These are phyloP conservation scores for Panicum hallii DNA, from an alignment of 202 grass and related monocot species.

Conservation along the genomic window DNA sequence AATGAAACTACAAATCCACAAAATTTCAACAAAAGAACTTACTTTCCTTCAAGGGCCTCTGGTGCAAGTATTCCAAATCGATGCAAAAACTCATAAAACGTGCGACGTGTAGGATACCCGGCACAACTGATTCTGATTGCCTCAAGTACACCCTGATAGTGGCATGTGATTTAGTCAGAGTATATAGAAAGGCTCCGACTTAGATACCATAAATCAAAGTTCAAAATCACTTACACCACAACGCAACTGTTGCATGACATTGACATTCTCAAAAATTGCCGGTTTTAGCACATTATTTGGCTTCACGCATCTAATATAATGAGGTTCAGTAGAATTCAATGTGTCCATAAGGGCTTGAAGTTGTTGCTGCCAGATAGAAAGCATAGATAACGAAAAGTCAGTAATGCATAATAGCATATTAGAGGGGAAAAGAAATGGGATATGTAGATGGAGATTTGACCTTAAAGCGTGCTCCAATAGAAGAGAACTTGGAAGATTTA, in stretches of 20 bases:
- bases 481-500: slow-evolving; percentile 98
- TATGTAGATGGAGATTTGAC: slow-evolving; percentile 31
- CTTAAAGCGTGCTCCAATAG: slow-evolving; percentile 98
- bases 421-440: slow-evolving; percentile 18
- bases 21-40: slow-evolving; percentile 53
- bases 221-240: slow-evolving; percentile 93
- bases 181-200: slow-evolving; percentile 7
- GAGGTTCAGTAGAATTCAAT: slow-evolving; percentile 97
- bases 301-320: slow-evolving; percentile 99
- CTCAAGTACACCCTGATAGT: slow-evolving; percentile 95
- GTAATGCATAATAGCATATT: slow-evolving; percentile 21
- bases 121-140: slow-evolving; percentile 99
- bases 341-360: slow-evolving; percentile 98
- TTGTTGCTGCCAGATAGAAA: slow-evolving; percentile 83
- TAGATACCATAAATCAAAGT: slow-evolving; percentile 9
- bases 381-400: slow-evolving; percentile 33
- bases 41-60: slow-evolving; percentile 91
- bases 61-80: slow-evolving; percentile 95
- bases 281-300: slow-evolving; percentile 99
- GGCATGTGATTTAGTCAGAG: slow-evolving; percentile 33
- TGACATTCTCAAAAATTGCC: slow-evolving; percentile 93
- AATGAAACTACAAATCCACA: slow-evolving; percentile 40
- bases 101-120: slow-evolving; percentile 95
- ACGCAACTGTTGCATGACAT: slow-evolving; percentile 99
- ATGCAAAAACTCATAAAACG: slow-evolving; percentile 99